These are phyloP conservation scores for Musa beccarii DNA, from an alignment of 176 grass and related monocot species.

Conservation along the genomic window DNA sequence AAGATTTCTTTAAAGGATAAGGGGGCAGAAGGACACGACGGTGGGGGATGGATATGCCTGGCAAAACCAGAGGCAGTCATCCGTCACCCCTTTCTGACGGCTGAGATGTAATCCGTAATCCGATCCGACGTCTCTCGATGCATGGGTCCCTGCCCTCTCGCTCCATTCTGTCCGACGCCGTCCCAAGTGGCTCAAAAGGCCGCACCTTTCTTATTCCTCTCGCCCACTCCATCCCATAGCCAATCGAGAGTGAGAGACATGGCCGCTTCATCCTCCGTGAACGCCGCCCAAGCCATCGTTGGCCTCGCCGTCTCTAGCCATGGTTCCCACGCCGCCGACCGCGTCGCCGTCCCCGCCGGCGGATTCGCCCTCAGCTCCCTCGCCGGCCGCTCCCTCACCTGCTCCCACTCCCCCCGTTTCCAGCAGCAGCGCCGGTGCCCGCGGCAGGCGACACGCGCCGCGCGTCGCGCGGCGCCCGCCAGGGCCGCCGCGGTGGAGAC, in stretches of 20 bases:
- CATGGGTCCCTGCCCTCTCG: no score
- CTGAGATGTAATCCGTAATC: no score
- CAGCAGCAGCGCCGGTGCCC: conserved; percentile 11
- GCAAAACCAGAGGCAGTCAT: no score
- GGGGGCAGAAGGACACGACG: no score
- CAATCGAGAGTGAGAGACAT: neutral
- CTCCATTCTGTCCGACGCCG: neutral
- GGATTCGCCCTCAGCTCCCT: conserved; percentile 41
- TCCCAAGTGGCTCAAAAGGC: neutral
- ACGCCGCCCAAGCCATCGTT: conserved; percentile 34
- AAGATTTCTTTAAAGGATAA: no score
- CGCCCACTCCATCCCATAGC: neutral
- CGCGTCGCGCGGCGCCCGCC: neutral
- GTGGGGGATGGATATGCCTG: no score
- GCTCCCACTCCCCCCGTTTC: conserved; percentile 24
- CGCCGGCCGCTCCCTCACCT: conserved; percentile 33
- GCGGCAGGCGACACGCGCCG: conserved; percentile 12
- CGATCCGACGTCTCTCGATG: no score
- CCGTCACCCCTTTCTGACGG: no score
- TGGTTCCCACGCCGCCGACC: conserved; percentile 13
- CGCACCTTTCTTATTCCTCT: no score
- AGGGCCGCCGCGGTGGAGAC: conserved; percentile 54
- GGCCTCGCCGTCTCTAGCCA: conserved; percentile 46
- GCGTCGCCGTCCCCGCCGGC: conserved; percentile 20
- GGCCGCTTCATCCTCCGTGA: conserved; percentile 16